phyloP scores from a whole-genome alignment of 2,329 filamentous ascomycete species.

The Penicillium sp. region DNA sequence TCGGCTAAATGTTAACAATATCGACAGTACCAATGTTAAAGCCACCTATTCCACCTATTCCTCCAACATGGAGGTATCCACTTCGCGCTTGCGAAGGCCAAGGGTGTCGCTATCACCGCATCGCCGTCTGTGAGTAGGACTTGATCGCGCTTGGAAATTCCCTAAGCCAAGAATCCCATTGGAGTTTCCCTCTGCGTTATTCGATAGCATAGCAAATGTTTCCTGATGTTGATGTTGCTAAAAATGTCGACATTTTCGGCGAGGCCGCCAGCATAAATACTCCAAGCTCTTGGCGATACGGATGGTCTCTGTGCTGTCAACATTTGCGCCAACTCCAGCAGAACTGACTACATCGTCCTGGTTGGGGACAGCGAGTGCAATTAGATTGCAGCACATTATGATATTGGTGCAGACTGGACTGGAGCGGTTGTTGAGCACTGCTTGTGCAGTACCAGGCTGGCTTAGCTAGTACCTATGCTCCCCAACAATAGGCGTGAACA shows the following conservation, averaged over 20 bases:
- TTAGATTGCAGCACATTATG: too few species aligned
- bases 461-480: too few species aligned
- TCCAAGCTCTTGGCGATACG: background rate
- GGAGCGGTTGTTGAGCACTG: too few species aligned
- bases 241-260: background rate
- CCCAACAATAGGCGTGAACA: too few species aligned
- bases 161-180: background rate
- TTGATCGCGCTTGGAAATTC: background rate
- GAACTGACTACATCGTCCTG: too few species aligned
- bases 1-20: background rate
- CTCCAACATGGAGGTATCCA: background rate
- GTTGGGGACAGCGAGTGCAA: too few species aligned
- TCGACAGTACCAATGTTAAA: background rate
- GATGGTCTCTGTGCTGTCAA: background rate
- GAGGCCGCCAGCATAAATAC: background rate
- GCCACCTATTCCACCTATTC: background rate
- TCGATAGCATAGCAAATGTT: background rate
- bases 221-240: background rate
- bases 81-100: background rate
- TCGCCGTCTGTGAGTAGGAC: background rate
- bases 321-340: background rate
- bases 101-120: background rate
- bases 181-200: background rate
- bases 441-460: too few species aligned
- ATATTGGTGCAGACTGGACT: too few species aligned